Conservation (phyloP, 352 stramenopile genomes). For the Nannochloropsis limnetica region DNA sequence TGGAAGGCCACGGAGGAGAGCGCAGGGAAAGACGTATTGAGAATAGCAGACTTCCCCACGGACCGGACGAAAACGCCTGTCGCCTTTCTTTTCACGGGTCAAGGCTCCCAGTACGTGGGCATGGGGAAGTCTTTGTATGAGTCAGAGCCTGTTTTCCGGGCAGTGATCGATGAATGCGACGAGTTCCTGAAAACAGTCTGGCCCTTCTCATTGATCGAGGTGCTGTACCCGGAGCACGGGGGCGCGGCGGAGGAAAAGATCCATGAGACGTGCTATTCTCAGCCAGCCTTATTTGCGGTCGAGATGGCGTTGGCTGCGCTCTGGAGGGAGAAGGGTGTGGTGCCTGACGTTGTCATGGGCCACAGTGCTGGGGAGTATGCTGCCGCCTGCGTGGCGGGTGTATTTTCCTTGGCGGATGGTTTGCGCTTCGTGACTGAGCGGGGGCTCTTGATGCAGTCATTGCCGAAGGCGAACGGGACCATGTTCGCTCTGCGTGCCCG, state of each 20-base stretch:
- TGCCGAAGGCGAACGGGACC: background rate
- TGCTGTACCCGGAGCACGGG: background rate
- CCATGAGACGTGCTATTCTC: slow-evolving; percentile 38
- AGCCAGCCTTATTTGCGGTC: slow-evolving; percentile 38
- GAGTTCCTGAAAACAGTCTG: background rate
- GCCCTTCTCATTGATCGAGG: slow-evolving; percentile 27
- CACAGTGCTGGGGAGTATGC: slow-evolving; percentile 37
- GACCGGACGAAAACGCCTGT: slow-evolving; percentile 13
- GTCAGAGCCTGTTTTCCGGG: slow-evolving; percentile 30
- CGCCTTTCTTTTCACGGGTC: slow-evolving; percentile 42
- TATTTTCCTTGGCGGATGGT: slow-evolving; percentile 13
- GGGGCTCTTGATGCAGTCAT: slow-evolving; percentile 32
- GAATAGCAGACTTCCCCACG: slow-evolving; percentile 27
- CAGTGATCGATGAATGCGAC: slow-evolving; percentile 33
- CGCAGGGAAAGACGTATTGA: slow-evolving; percentile 33
- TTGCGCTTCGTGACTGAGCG: background rate
- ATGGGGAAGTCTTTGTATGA: slow-evolving; percentile 39
- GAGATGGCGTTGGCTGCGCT: slow-evolving; percentile 32
- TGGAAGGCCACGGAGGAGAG: background rate
- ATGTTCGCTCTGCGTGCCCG: slow-evolving; percentile 36
- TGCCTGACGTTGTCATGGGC: slow-evolving; percentile 15
- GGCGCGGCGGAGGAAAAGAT: background rate
- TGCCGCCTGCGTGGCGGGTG: slow-evolving; percentile 31
- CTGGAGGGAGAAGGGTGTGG: slow-evolving; percentile 22
- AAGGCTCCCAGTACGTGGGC: slow-evolving; percentile 41